These are phyloP conservation scores for Neurospora sp. DNA, from an alignment of 495 filamentous ascomycete genomes.

Conservation along the genomic window DNA sequence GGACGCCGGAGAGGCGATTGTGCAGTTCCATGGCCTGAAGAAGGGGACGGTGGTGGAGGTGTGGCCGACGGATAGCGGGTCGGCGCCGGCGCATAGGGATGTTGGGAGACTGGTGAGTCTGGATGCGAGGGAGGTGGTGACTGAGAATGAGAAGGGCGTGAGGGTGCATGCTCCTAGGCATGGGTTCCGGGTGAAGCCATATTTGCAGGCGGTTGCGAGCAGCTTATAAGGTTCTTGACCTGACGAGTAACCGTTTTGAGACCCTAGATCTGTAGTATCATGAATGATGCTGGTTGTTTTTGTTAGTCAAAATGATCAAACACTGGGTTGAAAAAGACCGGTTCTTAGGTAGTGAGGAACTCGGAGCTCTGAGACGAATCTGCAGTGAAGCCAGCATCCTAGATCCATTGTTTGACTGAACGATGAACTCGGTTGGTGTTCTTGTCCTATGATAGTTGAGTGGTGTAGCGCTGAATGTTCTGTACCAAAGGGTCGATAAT, in stretches of 20 bases:
- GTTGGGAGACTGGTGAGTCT: constrained; percentile 38
- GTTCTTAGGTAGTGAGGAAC: background rate
- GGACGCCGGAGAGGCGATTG: constrained; percentile 28
- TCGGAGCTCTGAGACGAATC: background rate
- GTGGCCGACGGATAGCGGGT: constrained; percentile 40
- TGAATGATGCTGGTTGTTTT: background rate
- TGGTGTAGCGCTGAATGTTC: background rate
- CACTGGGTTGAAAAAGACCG: background rate
- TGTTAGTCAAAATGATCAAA: background rate
- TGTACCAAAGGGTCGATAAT: background rate
- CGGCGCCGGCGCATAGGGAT: constrained; percentile 44
- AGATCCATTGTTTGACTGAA: background rate
- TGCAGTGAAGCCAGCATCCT: background rate
- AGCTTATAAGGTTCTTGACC: background rate
- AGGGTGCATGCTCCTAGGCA: constrained; percentile 46
- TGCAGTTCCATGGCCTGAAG: constrained; percentile 23
- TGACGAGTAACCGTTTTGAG: background rate
- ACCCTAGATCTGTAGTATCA: background rate
- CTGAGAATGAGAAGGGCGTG: constrained; percentile 37
- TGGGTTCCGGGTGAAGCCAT: constrained; percentile 39
- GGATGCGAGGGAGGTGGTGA: constrained; percentile 37
- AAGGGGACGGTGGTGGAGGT: constrained; percentile 41
- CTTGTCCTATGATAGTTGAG: background rate
- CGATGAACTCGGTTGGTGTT: background rate
- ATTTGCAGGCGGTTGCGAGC: background rate